A percentile compares a stretch with the other conserved stretches of the same genome.
These are phyloP conservation scores for Plasmopara muralis DNA, from an alignment of 352 stramenopile genomes.

Conservation along the genomic window DNA sequence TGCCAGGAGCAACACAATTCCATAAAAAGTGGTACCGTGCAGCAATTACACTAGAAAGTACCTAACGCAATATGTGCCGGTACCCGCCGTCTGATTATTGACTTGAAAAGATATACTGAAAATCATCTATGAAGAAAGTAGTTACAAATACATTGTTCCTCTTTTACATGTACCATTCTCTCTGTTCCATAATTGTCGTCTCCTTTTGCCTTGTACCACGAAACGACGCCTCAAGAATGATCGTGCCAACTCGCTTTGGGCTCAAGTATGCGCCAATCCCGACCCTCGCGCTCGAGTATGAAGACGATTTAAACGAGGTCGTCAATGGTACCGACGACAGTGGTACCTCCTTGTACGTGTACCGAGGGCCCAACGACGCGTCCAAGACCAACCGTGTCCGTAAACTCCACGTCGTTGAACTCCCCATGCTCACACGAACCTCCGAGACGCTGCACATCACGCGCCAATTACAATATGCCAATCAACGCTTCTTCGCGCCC, in stretches of 20 bases:
- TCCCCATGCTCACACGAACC: slow-evolving; percentile 44
- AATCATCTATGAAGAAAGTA: too few relatives aligned
- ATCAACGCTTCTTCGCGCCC: slow-evolving; percentile 51
- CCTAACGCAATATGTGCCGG: too few relatives aligned
- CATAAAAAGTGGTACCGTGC: too few relatives aligned
- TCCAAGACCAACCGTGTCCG: slow-evolving; percentile 1
- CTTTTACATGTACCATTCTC: too few relatives aligned
- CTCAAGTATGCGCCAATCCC: slow-evolving; percentile 79
- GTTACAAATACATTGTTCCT: too few relatives aligned
- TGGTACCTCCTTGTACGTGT: slow-evolving; percentile 51
- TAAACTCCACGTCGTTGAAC: slow-evolving; percentile 75
- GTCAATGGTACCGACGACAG: slow-evolving; percentile 26
- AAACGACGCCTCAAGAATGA: slow-evolving; percentile 36
- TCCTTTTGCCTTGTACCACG: not conserved
- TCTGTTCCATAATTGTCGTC: too few relatives aligned
- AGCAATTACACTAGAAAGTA: too few relatives aligned
- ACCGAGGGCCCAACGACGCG: slow-evolving; percentile 18
- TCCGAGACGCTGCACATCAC: slow-evolving; percentile 44
- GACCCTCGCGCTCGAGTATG: slow-evolving; percentile 77
- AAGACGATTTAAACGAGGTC: slow-evolving; percentile 41
- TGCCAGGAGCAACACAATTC: too few relatives aligned
- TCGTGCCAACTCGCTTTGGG: slow-evolving; percentile 69
- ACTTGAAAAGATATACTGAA: too few relatives aligned
- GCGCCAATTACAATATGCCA: slow-evolving; percentile 55
- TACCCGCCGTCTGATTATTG: too few relatives aligned